Evolutionary conservation across 495 filamentous ascomycete genomes (phyloP), one percentile per base, ranked within the genome.

Genomic region (Eremomyces bilateralis): DNA sequence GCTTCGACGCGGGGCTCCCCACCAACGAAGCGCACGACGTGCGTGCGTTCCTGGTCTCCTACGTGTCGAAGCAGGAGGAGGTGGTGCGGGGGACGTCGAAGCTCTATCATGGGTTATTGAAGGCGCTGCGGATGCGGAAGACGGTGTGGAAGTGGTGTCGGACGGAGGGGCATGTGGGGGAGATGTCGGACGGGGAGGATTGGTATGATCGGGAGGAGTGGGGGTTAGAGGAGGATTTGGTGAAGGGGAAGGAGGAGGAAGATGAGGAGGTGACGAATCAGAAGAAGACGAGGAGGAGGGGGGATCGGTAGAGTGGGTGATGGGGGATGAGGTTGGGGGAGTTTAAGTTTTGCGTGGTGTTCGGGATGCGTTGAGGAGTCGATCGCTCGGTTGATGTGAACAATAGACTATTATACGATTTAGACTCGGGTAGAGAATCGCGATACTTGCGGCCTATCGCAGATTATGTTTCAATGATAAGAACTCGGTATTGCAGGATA

Each of bases 51-150:
- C 63, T 97, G 8, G 68, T 80, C 49, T 63, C 77, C 2, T 93
- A 85, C 44, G 77, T 93, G 10, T 84, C 93, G 45, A 91, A 92
- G 51, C 85, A 94, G 46, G 88, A 95, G 46, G 85, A 97, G 53
- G 75, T 92, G 15, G 76, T 81, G 29, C 75, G 88, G 6, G 80
- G 79, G 2, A 71, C 75, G 5, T 67, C 76, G 33, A 67, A 67
- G 35, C 66, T 94, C 43, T 72, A 83, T 37, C 63, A 77, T 20
- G 76, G 71, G 0, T 63, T 97, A 13, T 56, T 85, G 36, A 63
- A 68, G 29, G 81, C 83, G 3, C 71, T 84, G 43, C 68, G 77
- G 20, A 69, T 80, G 60, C 68, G 83, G 30, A 70, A 74, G 37
- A 64, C 73, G 29, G 81, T 95, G 8, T 65, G 76, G 49, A 71